Evolutionary conservation across 164 flowering plant species (phyloP).

Genomic region (Santalum album): DNA sequence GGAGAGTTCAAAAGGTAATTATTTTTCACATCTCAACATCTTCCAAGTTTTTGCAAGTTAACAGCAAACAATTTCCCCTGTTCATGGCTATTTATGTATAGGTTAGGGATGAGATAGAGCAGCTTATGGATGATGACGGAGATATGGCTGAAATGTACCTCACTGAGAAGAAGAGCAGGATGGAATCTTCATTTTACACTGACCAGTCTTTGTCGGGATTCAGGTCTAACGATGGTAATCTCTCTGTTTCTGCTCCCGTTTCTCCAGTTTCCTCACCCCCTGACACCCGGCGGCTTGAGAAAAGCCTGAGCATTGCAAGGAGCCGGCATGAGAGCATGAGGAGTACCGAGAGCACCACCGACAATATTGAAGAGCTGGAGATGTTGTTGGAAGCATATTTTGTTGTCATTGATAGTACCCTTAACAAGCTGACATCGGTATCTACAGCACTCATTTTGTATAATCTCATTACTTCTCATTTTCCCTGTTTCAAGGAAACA

Average conservation of each 20-base stretch:
- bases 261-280: conserved; percentile 93
- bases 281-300: conserved; percentile 62
- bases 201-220: conserved; percentile 69
- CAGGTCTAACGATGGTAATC: conserved; percentile 48
- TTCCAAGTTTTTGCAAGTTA: neutral
- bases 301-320: conserved; percentile 65
- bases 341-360: conserved; percentile 58
- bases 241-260: conserved; percentile 81
- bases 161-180: conserved; percentile 59
- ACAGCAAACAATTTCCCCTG: no score
- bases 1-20: conserved; percentile 70
- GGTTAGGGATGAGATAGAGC: conserved; percentile 83
- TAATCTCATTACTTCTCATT: neutral
- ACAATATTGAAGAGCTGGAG: conserved; percentile 77
- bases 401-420: conserved; percentile 83
- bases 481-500: neutral
- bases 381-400: conserved; percentile 93
- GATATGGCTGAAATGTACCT: conserved; percentile 87
- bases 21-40: neutral
- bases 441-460: neutral
- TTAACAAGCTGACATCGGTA: conserved; percentile 93
- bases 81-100: conserved; percentile 10
- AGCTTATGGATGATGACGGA: conserved; percentile 80
- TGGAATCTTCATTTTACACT: conserved; percentile 64
- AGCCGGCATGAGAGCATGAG: conserved; percentile 80